Evolutionary conservation across 768 basidiomycete genomes (phyloP).

Genomic region (Agaricus subrufescens): DNA sequence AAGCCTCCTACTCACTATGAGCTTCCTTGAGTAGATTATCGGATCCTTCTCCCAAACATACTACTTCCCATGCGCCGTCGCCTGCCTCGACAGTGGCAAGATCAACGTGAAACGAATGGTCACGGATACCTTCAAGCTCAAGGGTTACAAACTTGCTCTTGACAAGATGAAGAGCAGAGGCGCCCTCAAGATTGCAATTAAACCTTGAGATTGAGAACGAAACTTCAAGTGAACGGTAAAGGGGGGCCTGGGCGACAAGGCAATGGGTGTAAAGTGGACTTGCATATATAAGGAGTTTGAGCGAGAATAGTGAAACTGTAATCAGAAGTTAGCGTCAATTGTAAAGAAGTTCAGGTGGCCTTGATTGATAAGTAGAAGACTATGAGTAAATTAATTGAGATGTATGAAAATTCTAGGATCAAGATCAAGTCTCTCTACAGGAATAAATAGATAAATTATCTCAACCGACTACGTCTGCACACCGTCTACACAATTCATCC

Average conservation of each 20-base stretch:
- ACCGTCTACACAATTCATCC: slow-evolving; percentile 63
- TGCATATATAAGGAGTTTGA: too few relatives aligned
- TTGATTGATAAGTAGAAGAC: too few relatives aligned
- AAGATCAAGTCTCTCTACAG: too few relatives aligned
- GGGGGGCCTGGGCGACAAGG: not conserved
- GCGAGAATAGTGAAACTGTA: too few relatives aligned
- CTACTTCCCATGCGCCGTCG: slow-evolving; percentile 89
- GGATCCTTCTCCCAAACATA: slow-evolving; percentile 87
- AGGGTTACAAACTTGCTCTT: slow-evolving; percentile 65
- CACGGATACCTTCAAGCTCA: slow-evolving; percentile 59
- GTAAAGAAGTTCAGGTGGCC: too few relatives aligned
- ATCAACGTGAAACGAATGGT: slow-evolving; percentile 75
- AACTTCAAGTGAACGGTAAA: not conserved
- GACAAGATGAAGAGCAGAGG: slow-evolving; percentile 68
- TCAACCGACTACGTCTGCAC: slow-evolving; percentile 27
- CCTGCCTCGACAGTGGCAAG: slow-evolving; percentile 85
- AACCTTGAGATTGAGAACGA: slow-evolving; percentile 36
- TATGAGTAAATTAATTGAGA: too few relatives aligned
- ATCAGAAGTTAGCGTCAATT: too few relatives aligned
- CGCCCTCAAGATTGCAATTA: slow-evolving; percentile 59
- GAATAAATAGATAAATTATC: too few relatives aligned
- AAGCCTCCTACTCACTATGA: not conserved
- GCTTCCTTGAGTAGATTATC: slow-evolving; percentile 53
- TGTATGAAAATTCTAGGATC: too few relatives aligned
- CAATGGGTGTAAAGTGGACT: too few relatives aligned